Conservation (phyloP, 441 rosid species). For the Populus tomentosa region DNA sequence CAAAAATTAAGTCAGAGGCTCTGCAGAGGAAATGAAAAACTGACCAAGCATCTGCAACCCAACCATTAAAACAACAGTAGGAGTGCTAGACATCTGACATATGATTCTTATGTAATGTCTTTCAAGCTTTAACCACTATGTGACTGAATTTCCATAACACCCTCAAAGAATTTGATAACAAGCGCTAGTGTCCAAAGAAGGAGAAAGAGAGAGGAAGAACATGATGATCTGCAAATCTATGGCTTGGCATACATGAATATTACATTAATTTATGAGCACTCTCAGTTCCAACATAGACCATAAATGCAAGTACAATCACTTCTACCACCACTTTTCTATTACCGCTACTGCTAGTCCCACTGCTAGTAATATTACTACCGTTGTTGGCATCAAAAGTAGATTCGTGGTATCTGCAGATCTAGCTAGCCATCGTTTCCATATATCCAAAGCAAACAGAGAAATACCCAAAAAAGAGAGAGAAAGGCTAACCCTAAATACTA, state of each 20-base stretch:
- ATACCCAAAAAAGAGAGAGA: background rate
- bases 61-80: constrained; percentile 1
- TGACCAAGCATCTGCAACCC: constrained; percentile 18
- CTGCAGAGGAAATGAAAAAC: constrained; percentile 17
- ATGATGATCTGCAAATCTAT: constrained; percentile 20
- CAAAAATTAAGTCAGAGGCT: background rate
- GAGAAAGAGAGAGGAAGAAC: background rate
- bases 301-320: constrained; percentile 28
- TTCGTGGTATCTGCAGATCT: constrained; percentile 31
- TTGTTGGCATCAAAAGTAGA: constrained; percentile 38
- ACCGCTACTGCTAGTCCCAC: constrained; percentile 15
- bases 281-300: constrained; percentile 21
- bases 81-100: constrained; percentile 21
- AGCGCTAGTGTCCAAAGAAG: constrained; percentile 6
- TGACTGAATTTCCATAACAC: constrained; percentile 5
- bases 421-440: constrained; percentile 8
- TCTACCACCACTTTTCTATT: constrained; percentile 4
- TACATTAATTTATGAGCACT: constrained; percentile 22
- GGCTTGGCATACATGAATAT: constrained; percentile 26
- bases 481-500: constrained; percentile 17
- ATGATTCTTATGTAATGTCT: constrained; percentile 12
- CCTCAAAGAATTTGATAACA: background rate
- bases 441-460: constrained; percentile 19
- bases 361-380: constrained; percentile 16
- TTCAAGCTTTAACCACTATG: constrained; percentile 17